Evolutionary conservation across 495 filamentous ascomycete species (phyloP).

Genomic region (Penicillium lagena): DNA sequence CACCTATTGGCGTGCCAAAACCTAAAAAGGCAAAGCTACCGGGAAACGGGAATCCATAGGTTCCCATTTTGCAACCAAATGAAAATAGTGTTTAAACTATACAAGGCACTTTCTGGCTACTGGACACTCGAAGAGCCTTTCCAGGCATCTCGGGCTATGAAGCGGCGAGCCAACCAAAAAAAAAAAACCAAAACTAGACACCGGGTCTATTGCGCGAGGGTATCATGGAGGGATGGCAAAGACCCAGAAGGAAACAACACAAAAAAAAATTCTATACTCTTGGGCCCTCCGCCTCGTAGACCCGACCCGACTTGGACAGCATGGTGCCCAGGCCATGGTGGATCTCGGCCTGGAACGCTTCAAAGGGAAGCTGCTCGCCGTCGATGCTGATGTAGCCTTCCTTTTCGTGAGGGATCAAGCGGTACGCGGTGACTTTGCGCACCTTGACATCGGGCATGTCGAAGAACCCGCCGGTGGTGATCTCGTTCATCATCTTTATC

Average conservation of each 20-base stretch:
- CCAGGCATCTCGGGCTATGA: not conserved
- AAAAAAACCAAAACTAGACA: conserved; percentile 3
- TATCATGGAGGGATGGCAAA: conserved; percentile 28
- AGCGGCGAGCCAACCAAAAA: conserved; percentile 1
- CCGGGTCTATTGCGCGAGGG: conserved; percentile 23
- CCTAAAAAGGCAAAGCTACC: too few relatives aligned
- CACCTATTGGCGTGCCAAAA: too few relatives aligned
- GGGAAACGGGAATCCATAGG: too few relatives aligned
- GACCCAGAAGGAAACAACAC: not conserved
- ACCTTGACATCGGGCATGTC: conserved; percentile 71
- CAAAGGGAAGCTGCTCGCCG: conserved; percentile 79
- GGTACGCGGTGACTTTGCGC: conserved; percentile 74
- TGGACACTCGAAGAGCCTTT: too few relatives aligned
- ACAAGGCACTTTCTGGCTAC: too few relatives aligned
- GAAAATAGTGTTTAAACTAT: too few relatives aligned
- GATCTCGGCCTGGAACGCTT: conserved; percentile 84
- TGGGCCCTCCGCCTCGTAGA: conserved; percentile 67
- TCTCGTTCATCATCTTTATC: conserved; percentile 59
- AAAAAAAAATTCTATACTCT: conserved; percentile 7
- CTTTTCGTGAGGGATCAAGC: conserved; percentile 66
- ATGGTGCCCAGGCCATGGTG: conserved; percentile 81
- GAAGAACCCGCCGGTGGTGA: conserved; percentile 70
- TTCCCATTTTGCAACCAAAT: too few relatives aligned
- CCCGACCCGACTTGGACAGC: conserved; percentile 60
- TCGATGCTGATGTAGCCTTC: conserved; percentile 90